A percentile compares a stretch with the other conserved stretches of the same genome.
Evolutionary conservation across 1,139 yeast genomes (phyloP).

Genomic region (Blastobotrys malaysiensis): DNA sequence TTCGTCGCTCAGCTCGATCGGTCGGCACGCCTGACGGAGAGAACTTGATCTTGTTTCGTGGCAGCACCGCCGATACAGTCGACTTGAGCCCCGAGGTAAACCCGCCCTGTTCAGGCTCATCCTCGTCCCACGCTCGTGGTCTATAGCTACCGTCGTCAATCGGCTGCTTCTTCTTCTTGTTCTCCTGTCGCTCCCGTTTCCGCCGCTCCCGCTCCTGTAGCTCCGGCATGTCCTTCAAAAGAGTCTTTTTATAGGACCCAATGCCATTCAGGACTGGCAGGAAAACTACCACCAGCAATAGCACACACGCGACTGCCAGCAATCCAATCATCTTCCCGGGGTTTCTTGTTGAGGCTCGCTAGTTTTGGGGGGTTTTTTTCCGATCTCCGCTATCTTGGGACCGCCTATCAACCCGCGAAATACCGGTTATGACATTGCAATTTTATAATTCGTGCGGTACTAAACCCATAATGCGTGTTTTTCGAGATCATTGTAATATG

Average conservation of each 20-base stretch:
- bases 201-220: constrained; percentile 7
- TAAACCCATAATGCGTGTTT: too few relatives aligned
- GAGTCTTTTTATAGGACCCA: constrained; percentile 14
- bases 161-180: constrained; percentile 7
- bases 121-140: constrained; percentile 10
- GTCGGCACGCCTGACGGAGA: background rate
- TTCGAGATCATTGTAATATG: too few relatives aligned
- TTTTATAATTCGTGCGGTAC: too few relatives aligned
- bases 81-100: constrained; percentile 2
- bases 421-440: too few relatives aligned
- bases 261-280: constrained; percentile 16
- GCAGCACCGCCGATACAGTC: background rate
- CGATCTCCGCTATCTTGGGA: background rate
- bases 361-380: background rate
- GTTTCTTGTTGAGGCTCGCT: background rate
- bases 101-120: background rate
- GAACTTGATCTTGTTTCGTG: constrained; percentile 5
- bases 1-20: background rate
- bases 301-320: constrained; percentile 7
- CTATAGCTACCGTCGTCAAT: constrained; percentile 7
- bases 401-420: too few relatives aligned
- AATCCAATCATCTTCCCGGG: background rate
- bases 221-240: constrained; percentile 8
- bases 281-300: constrained; percentile 10
- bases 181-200: constrained; percentile 5